Conservation (phyloP, 2,329 filamentous ascomycete genomes). For the Endothia cerciana region DNA sequence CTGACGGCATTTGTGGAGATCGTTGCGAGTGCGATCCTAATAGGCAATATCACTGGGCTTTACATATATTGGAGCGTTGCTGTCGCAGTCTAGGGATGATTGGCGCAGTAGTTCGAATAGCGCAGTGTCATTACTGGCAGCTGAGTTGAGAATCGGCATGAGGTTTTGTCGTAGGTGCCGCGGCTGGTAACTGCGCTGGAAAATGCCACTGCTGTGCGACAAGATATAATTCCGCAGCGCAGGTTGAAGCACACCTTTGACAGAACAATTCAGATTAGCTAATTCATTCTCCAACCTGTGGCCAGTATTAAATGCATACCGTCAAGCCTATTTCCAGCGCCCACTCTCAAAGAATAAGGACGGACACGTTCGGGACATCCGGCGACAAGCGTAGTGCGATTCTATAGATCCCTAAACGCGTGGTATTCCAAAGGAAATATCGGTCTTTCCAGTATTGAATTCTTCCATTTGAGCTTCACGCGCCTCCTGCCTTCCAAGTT, state of each 20-base stretch:
- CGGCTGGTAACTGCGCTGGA: conserved; percentile 11
- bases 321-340: conserved; percentile 10
- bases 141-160: no score
- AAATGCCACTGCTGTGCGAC: background rate
- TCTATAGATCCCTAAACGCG: background rate
- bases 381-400: background rate
- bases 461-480: background rate
- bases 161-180: conserved; percentile 4
- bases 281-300: background rate
- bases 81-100: no score
- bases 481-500: background rate
- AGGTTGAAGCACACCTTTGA: background rate
- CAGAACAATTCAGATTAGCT: background rate
- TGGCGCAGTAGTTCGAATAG: no score
- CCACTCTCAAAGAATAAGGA: background rate
- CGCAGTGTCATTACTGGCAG: no score
- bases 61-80: no score
- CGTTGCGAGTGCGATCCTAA: no score
- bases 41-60: no score
- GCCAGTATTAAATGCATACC: background rate
- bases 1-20: no score
- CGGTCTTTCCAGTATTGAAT: background rate
- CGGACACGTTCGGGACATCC: conserved; percentile 1
- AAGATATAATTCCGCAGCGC: conserved; percentile 14
- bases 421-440: background rate